Evolutionary conservation across 768 basidiomycete genomes (phyloP), one percentile per base, ranked within the genome.

Genomic region (Sistotremastrum niveocremeum): DNA sequence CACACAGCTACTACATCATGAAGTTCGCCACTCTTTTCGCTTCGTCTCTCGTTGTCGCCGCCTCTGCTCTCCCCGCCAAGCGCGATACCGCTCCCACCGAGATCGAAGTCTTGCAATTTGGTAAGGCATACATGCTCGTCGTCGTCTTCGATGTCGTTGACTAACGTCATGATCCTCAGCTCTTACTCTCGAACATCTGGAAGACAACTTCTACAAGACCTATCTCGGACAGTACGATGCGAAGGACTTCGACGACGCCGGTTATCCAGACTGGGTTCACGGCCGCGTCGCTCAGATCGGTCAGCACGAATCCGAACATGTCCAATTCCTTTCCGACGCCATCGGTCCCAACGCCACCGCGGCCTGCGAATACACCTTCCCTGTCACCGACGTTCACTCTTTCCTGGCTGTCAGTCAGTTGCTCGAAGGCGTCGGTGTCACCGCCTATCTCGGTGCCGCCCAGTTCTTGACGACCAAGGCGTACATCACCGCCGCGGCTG

Each of bases 341-440:
- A 60, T 80, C 33, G 69, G 71, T 1, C 63, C 61, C 30, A 58
- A 64, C 4, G 69, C 73, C 6, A 64, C 71, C 8, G 46, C 69
- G 54, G 63, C 74, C 3, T 84, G 82, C 65, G 58, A 65, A 11
- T 84, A 84, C 60, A 54, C 54, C 38, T 80, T 83, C 65, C 65
- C 70, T 5, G 68, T 72, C 55, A 64, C 64, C 35, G 69, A 69
- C 53, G 59, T 66, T 32, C 48, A 54, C 4, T 61, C 66, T n/a
- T 78, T 77, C 61, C 56, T 66, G 34, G 63, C 62, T 8, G 55
- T 71, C 11, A 65, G 72, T 28, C 63, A 63, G 49, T 56, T 70
- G 44, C 57, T 79, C 37, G 77, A 80, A 62, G 65, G 67, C 33
- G 71, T 82, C 38, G 68, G 66, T 7, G 65, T 70, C 4, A 68